These are phyloP conservation scores for Penicillium canariense DNA, from an alignment of 495 filamentous ascomycete species.

Conservation along the genomic window DNA sequence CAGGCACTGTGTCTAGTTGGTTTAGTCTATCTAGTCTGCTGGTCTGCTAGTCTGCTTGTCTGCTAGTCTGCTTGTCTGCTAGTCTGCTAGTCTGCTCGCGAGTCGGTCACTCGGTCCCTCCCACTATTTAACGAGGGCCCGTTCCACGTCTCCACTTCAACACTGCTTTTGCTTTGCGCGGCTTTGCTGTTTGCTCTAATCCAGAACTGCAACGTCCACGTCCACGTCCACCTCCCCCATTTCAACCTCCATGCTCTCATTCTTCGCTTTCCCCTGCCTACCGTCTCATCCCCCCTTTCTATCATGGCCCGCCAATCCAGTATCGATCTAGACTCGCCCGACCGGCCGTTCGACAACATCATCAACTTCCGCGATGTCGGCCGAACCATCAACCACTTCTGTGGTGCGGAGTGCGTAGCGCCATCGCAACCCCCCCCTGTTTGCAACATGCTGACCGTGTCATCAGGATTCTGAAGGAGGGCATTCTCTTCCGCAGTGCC, in stretches of 20 bases:
- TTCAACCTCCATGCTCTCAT: neutral
- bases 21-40: no score
- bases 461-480: constrained; percentile 60
- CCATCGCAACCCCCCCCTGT: neutral
- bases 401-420: constrained; percentile 48
- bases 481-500: constrained; percentile 71
- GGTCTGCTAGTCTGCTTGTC: no score
- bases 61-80: neutral
- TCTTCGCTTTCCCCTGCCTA: neutral
- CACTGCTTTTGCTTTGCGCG: no score
- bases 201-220: neutral
- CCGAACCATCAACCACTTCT: constrained; percentile 61
- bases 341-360: constrained; percentile 59
- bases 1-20: no score
- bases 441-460: neutral
- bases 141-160: no score
- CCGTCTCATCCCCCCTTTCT: neutral
- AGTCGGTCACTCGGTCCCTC: no score
- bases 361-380: constrained; percentile 87
- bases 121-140: no score
- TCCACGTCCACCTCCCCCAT: neutral
- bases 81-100: no score
- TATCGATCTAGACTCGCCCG: constrained; percentile 42
- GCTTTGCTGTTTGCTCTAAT: neutral
- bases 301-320: constrained; percentile 34